These are phyloP conservation scores for Saccharomyces hybrid DNA, from an alignment of 1,139 yeast genomes.

Conservation along the genomic window DNA sequence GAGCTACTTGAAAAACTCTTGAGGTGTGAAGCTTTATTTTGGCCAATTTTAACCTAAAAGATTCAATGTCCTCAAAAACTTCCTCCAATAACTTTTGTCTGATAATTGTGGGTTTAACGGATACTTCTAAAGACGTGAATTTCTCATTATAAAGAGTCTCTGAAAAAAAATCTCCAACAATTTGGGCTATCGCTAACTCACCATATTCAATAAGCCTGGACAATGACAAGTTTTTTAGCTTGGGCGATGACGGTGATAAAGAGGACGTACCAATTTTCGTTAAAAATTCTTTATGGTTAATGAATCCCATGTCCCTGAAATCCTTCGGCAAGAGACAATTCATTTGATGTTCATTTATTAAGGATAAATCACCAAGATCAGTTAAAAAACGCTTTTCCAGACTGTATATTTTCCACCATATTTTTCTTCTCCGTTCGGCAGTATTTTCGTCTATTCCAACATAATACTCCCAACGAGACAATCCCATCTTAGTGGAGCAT, in stretches of 20 bases:
- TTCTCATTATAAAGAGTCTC: constrained; percentile 22
- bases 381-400: constrained; percentile 6
- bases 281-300: constrained; percentile 14
- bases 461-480: constrained; percentile 15
- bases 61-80: constrained; percentile 8
- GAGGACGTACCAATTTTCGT: constrained; percentile 8
- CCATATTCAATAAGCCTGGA: constrained; percentile 17
- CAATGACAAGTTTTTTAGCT: constrained; percentile 11
- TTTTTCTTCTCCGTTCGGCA: constrained; percentile 12
- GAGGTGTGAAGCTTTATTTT: neutral
- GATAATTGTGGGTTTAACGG: constrained; percentile 18
- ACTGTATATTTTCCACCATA: constrained; percentile 13
- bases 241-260: constrained; percentile 2
- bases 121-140: constrained; percentile 23
- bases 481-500: constrained; percentile 4
- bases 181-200: constrained; percentile 14
- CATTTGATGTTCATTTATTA: neutral
- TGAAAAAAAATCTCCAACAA: constrained; percentile 16
- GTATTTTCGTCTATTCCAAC: constrained; percentile 13
- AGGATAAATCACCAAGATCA: neutral
- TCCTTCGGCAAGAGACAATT: neutral
- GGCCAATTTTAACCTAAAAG: neutral
- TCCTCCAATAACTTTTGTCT: constrained; percentile 14
- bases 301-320: neutral
- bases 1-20: neutral